Evolutionary conservation across 169 alveolate genomes (phyloP).

Genomic region (Eimeria brunetti): DNA sequence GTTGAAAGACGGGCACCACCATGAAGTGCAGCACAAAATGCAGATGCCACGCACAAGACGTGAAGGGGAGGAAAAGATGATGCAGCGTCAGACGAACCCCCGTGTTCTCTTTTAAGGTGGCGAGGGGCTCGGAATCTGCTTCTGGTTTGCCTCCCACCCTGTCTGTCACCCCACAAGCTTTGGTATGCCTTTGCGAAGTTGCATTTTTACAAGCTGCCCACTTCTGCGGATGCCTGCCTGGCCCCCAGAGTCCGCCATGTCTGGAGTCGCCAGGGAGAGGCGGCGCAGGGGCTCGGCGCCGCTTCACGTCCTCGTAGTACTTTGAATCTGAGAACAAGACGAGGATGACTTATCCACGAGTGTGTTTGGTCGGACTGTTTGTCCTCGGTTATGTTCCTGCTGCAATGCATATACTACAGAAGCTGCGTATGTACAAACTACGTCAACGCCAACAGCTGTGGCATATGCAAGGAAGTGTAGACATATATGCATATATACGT

Average conservation of each 20-base stretch:
- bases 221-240: background rate
- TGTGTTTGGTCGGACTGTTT: background rate
- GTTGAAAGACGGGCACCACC: background rate
- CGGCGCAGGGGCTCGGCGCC: slow-evolving; percentile 31
- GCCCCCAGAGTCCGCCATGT: background rate
- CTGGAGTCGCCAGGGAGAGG: background rate
- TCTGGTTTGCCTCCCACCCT: background rate
- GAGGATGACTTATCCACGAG: no score
- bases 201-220: background rate
- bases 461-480: background rate
- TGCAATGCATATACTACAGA: background rate
- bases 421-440: background rate
- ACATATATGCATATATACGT: background rate
- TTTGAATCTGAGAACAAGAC: background rate
- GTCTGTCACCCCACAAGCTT: background rate
- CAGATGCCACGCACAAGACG: background rate
- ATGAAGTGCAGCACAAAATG: background rate
- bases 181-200: background rate
- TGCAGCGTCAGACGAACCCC: background rate
- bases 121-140: background rate
- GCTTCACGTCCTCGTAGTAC: slow-evolving; percentile 22
- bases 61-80: background rate
- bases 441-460: background rate
- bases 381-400: background rate
- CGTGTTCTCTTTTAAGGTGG: background rate